A percentile compares a stretch with the other conserved stretches of the same genome.
Conservation (phyloP, 2,329 filamentous ascomycete genomes). For the Ascosphaera acerosa region DNA sequence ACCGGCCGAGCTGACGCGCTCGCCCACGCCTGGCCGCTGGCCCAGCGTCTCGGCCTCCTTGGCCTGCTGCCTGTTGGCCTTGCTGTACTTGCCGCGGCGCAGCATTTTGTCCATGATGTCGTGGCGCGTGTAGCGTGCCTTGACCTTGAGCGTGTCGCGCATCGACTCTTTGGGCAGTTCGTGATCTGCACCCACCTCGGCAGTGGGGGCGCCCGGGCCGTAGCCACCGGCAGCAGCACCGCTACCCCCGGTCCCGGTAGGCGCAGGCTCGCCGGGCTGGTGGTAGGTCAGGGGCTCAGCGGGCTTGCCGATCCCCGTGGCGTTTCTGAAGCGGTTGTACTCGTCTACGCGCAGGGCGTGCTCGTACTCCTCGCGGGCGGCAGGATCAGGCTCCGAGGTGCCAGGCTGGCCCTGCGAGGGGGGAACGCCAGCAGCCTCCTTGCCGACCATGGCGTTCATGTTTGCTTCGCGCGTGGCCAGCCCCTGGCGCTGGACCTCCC, state of each 20-base stretch:
- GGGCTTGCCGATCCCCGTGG: constrained; percentile 1
- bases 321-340: constrained; percentile 1
- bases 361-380: not conserved
- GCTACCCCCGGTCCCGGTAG: no score
- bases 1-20: no score
- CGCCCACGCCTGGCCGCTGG: no score
- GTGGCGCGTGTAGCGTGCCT: not conserved
- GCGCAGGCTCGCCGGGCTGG: no score
- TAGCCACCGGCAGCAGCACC: no score
- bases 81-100: not conserved
- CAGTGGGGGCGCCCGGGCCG: no score
- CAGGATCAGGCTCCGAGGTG: not conserved
- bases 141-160: not conserved
- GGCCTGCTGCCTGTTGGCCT: constrained; percentile 2
- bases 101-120: constrained; percentile 1
- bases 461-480: constrained; percentile 2
- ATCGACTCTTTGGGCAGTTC: not conserved
- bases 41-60: constrained; percentile 4
- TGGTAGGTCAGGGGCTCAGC: not conserved
- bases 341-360: not conserved
- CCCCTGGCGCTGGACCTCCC: constrained; percentile 1
- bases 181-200: not conserved
- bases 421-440: constrained; percentile 1
- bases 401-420: not conserved
- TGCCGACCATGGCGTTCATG: constrained; percentile 2